Evolutionary conservation across 495 filamentous ascomycete species (phyloP).

Genomic region (Xylaria scruposa): DNA sequence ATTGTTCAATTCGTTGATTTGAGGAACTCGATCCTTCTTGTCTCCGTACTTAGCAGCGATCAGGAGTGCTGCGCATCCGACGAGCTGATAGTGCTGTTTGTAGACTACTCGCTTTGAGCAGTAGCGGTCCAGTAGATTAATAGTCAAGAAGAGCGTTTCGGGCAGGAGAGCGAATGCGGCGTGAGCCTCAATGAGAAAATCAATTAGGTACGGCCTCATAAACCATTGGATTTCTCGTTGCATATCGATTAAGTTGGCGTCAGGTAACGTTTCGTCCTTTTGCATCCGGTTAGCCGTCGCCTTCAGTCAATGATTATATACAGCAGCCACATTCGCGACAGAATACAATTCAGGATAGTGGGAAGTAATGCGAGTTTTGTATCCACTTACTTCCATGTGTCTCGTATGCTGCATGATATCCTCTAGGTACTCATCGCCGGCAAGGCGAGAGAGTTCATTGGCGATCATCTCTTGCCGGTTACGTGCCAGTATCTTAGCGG

Average conservation of each 20-base stretch:
- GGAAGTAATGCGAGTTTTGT: neutral
- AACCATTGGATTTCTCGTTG: slow-evolving; percentile 99
- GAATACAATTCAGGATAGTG: neutral
- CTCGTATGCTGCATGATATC: slow-evolving; percentile 93
- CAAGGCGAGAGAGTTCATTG: slow-evolving; percentile 81
- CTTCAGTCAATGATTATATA: slow-evolving; percentile 26
- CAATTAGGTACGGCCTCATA: slow-evolving; percentile 97
- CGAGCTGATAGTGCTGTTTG: slow-evolving; percentile 98
- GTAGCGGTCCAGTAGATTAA: slow-evolving; percentile 97
- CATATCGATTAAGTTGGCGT: slow-evolving; percentile 97
- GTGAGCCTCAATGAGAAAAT: slow-evolving; percentile 98
- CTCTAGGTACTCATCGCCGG: slow-evolving; percentile 87
- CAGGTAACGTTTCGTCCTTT: slow-evolving; percentile 87
- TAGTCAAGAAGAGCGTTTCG: slow-evolving; percentile 91
- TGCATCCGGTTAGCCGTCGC: slow-evolving; percentile 17
- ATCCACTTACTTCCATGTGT: slow-evolving; percentile 81
- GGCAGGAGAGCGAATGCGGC: slow-evolving; percentile 91
- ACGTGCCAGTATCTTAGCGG: slow-evolving; percentile 73
- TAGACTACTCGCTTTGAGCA: slow-evolving; percentile 98
- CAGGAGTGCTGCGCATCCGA: slow-evolving; percentile 93
- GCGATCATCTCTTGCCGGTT: slow-evolving; percentile 83
- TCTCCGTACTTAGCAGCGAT: slow-evolving; percentile 99
- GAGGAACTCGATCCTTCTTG: slow-evolving; percentile 94
- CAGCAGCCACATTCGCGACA: neutral
- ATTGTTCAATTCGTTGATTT: slow-evolving; percentile 92